Evolutionary conservation across 805 yeast genomes (phyloP), one percentile per base, ranked within the genome.

Genomic region (Candida yuanshanica): DNA sequence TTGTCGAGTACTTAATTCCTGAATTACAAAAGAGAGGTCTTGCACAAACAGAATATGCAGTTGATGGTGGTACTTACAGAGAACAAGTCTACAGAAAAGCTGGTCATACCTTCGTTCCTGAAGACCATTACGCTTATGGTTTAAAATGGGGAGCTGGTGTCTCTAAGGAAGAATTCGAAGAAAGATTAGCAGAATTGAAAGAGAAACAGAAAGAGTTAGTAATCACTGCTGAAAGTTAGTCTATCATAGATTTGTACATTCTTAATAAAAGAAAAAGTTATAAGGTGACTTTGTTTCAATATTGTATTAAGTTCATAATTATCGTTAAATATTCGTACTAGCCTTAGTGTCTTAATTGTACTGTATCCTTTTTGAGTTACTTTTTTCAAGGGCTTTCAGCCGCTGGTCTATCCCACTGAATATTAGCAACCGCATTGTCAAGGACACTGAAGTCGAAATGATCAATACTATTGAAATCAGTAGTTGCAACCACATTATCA

Each of bases 1-100:
- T 66, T 24, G 65, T 65, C 22, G 63, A 65, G 18, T 47, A 43
- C 21, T 49, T 65, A 36, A 45, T 65, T 26, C 69, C 69, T 7
- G 69, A 58, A 36, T 52, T 65, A 33, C 59, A 56, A 42, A 43
- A 38, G 14, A 52, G 66, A 39, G 68, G 66, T 5, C 52, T 59
- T 20, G 58, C 56, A 13, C 61, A 66, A 63, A 51, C 56, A n/a
- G 47, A 43, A 23, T 43, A 43, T 24, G 44, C 47, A 10, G 44
- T 43, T n/a, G 31, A 26, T 12, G 33, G 29, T 24, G 47, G 47
- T 21, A 33, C 47, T 14, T 43, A 34, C 32, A 43, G 47, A 40
- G 47, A 43, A 18, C 41, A 43, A 21, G 38, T 43, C 7, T 43
- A 43, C 17, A 38, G 47, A 22, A 25, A 24, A 21, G 31, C 34